Percentiles rank a stretch among this genome's conserved stretches.
These are phyloP conservation scores for Dysphania ambrosioides DNA, from an alignment of 148 eudicot species.

Conservation along the genomic window DNA sequence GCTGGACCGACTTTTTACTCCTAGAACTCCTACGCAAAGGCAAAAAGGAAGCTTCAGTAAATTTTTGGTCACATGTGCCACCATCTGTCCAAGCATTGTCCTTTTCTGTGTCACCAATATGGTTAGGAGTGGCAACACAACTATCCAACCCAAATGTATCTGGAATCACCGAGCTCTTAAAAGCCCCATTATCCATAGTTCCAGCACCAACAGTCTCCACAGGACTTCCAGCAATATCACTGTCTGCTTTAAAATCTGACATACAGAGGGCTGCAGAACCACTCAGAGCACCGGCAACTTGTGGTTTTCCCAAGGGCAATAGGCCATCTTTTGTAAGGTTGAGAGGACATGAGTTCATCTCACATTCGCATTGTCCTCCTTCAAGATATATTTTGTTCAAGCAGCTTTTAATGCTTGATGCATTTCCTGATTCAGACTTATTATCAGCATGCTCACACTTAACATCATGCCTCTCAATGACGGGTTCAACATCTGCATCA, in stretches of 20 bases:
- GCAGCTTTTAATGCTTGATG: slow-evolving; percentile 21
- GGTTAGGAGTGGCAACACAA: slow-evolving; percentile 30
- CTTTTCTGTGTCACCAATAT: slow-evolving; percentile 26
- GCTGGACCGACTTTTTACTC: slow-evolving; percentile 32
- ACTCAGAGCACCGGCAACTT: slow-evolving; percentile 15
- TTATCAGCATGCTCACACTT: neutral
- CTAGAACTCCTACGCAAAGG: slow-evolving; percentile 43
- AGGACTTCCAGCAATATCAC: slow-evolving; percentile 1
- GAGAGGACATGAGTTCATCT: slow-evolving; percentile 2
- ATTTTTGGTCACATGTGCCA: slow-evolving; percentile 17
- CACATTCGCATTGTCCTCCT: slow-evolving; percentile 14
- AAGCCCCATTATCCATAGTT: slow-evolving; percentile 26
- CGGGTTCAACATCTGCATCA: slow-evolving; percentile 14
- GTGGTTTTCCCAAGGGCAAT: slow-evolving; percentile 12
- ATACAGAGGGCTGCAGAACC: slow-evolving; percentile 2
- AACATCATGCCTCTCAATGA: slow-evolving; percentile 9
- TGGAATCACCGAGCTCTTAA: slow-evolving; percentile 19
- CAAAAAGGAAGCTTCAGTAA: slow-evolving; percentile 9
- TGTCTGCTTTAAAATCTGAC: slow-evolving; percentile 1
- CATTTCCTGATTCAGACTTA: slow-evolving; percentile 22
- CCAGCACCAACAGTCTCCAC: slow-evolving; percentile 14
- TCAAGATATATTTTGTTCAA: slow-evolving; percentile 29
- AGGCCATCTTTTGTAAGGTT: slow-evolving; percentile 7
- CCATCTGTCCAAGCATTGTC: slow-evolving; percentile 26
- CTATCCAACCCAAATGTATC: slow-evolving; percentile 28